phyloP scores from a whole-genome alignment of 345 rosid genomes.

The Trapa bicornis region DNA sequence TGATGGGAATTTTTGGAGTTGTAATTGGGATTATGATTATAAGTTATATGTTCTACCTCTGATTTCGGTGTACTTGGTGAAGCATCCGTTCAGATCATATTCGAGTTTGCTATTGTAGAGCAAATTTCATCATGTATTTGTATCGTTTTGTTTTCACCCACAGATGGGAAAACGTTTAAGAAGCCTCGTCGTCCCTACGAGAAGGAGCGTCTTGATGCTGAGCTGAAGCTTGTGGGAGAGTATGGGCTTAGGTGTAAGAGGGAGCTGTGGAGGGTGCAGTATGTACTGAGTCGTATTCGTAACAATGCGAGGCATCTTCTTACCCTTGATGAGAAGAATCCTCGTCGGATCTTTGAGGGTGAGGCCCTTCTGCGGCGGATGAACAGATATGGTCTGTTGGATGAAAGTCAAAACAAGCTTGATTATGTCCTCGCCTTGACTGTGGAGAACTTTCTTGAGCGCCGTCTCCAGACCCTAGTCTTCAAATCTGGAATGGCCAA shows the following conservation, averaged over 20 bases:
- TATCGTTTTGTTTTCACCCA: background rate
- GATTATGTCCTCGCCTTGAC: conserved; percentile 35
- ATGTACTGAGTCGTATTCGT: conserved; percentile 38
- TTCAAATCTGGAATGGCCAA: conserved; percentile 44
- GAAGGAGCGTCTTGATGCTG: conserved; percentile 52
- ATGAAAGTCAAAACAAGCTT: conserved; percentile 32
- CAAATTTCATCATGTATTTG: background rate
- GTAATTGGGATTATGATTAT: background rate
- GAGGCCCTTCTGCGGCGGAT: conserved; percentile 41
- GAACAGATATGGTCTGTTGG: conserved; percentile 36
- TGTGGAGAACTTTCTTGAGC: conserved; percentile 41
- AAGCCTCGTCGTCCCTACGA: conserved; percentile 48
- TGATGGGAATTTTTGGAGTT: background rate
- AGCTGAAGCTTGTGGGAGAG: conserved; percentile 42
- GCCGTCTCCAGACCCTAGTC: conserved; percentile 37
- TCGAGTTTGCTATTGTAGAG: background rate
- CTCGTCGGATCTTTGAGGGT: conserved; percentile 45
- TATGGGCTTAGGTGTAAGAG: conserved; percentile 45
- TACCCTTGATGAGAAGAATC: conserved; percentile 46
- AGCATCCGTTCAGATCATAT: background rate
- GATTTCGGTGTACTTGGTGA: background rate
- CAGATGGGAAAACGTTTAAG: conserved; percentile 53
- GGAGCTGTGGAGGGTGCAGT: conserved; percentile 49
- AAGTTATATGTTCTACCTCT: no score
- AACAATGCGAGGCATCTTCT: conserved; percentile 45